phyloP scores from a whole-genome alignment of 1,139 yeast species.

The Neolecta irregularis region DNA sequence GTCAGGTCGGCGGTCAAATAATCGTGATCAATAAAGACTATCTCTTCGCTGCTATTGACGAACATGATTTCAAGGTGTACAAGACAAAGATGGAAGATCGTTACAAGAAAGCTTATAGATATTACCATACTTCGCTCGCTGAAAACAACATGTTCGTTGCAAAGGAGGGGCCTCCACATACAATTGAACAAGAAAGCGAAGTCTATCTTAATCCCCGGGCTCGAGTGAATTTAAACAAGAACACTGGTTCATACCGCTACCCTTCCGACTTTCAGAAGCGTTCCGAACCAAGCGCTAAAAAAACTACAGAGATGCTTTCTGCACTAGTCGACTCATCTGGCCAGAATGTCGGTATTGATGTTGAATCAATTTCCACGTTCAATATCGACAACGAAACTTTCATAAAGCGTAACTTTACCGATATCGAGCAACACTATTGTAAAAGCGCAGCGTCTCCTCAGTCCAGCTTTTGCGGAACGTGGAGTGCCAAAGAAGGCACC shows the following conservation, averaged over 20 bases:
- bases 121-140: conserved; percentile 89
- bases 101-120: conserved; percentile 82
- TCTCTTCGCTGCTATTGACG: conserved; percentile 68
- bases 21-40: conserved; percentile 85
- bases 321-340: no score
- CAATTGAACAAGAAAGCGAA: conserved; percentile 67
- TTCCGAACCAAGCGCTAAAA: conserved; percentile 24
- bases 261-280: conserved; percentile 26
- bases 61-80: conserved; percentile 53
- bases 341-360: conserved; percentile 87
- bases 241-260: conserved; percentile 36
- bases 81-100: conserved; percentile 57
- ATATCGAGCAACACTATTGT: conserved; percentile 66
- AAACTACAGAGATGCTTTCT: conserved; percentile 31
- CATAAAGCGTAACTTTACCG: conserved; percentile 80
- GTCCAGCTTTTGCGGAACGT: conserved; percentile 90
- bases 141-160: conserved; percentile 84
- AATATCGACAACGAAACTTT: conserved; percentile 79
- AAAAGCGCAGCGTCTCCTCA: conserved; percentile 53
- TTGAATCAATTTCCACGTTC: conserved; percentile 68
- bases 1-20: conserved; percentile 98
- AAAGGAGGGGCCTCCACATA: conserved; percentile 85
- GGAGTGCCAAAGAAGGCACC: conserved; percentile 99
- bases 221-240: conserved; percentile 46
- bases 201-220: conserved; percentile 95